Evolutionary conservation across 768 basidiomycete genomes (phyloP).

Genomic region (Clavaria fumosa): DNA sequence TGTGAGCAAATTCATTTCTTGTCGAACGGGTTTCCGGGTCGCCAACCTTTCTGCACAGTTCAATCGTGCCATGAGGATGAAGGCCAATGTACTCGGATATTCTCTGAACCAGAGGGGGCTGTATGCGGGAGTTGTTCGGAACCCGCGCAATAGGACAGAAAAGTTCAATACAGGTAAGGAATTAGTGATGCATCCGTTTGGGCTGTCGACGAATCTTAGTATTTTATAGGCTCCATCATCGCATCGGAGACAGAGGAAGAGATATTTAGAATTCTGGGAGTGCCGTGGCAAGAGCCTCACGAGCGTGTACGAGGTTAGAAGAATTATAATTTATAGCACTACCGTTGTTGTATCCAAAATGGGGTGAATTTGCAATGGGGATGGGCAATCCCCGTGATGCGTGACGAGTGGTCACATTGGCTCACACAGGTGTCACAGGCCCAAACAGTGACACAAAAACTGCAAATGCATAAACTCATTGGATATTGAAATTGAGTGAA

Average conservation of each 20-base stretch:
- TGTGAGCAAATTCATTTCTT: constrained; percentile 27
- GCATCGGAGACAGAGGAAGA: constrained; percentile 79
- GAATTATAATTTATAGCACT: no score
- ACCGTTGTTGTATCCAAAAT: no score
- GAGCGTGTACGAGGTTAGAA: constrained; percentile 43
- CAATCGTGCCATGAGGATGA: constrained; percentile 76
- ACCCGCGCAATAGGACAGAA: constrained; percentile 43
- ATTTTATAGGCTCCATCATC: constrained; percentile 38
- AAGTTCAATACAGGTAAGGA: constrained; percentile 45
- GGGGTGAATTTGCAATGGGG: no score
- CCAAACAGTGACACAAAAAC: no score
- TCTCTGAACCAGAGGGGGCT: constrained; percentile 82
- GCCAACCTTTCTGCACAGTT: constrained; percentile 35
- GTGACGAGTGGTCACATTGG: no score
- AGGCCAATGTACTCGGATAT: constrained; percentile 68
- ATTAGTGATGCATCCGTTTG: not conserved
- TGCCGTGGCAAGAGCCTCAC: constrained; percentile 75
- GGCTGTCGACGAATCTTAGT: not conserved
- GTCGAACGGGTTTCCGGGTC: not conserved
- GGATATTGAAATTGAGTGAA: no score
- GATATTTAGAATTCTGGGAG: constrained; percentile 63
- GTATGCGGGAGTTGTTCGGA: constrained; percentile 55
- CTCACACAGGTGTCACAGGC: no score
- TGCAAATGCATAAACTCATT: no score
- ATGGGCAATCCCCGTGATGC: no score